Conservation (phyloP, 208 protist genomes). For the Trypanosoma theileri region DNA sequence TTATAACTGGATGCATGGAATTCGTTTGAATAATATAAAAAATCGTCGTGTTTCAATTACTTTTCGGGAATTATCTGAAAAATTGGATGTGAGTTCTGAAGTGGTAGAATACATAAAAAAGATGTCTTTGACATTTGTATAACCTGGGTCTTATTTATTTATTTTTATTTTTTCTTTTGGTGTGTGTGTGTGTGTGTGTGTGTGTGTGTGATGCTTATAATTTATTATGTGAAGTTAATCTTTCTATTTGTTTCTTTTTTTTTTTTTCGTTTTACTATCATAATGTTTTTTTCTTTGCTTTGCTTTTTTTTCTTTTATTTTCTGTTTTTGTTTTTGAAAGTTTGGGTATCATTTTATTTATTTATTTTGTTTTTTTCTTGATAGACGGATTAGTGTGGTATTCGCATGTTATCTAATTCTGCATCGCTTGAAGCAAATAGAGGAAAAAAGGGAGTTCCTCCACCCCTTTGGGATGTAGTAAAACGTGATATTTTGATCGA, state of each 20-base stretch:
- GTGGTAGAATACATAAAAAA: constrained; percentile 35
- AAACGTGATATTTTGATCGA: constrained; percentile 27
- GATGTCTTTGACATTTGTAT: constrained; percentile 57
- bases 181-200: constrained; percentile 8
- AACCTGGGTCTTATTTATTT: constrained; percentile 5
- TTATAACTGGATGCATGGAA: constrained; percentile 88
- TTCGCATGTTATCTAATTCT: constrained; percentile 18
- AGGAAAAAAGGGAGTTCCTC: constrained; percentile 15
- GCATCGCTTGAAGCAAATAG: constrained; percentile 2
- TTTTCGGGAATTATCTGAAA: constrained; percentile 68
- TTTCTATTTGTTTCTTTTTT: constrained; percentile 17
- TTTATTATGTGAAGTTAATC: not conserved
- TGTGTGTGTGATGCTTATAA: not conserved
- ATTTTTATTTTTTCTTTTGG: constrained; percentile 2
- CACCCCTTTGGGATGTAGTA: constrained; percentile 32
- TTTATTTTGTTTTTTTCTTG: constrained; percentile 7
- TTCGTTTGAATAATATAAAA: constrained; percentile 60
- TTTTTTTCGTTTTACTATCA: not conserved
- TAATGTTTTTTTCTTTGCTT: not conserved
- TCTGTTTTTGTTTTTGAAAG: too few species aligned
- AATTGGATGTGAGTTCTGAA: constrained; percentile 37
- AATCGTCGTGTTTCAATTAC: constrained; percentile 80
- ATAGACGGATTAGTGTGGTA: not conserved
- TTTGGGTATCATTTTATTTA: constrained; percentile 4
- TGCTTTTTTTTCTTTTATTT: not conserved